Percentiles rank a stretch among this genome's conserved stretches.
Conservation (phyloP, 768 basidiomycete species). For the Cyclocybe aegerita region DNA sequence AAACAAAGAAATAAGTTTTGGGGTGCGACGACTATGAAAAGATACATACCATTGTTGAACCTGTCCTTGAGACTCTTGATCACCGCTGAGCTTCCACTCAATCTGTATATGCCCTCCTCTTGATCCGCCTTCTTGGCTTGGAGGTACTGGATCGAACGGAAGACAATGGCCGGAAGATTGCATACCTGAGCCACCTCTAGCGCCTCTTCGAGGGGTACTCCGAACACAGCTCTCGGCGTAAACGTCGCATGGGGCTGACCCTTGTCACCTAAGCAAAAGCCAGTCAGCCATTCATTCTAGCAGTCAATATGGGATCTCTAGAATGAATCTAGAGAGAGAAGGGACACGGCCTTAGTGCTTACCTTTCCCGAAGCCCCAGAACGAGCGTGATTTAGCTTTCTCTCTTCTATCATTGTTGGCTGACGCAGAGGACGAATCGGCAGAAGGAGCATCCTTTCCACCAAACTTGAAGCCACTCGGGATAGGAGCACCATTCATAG, state of each 20-base stretch:
- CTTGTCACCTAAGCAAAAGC: constrained; percentile 31
- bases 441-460: constrained; percentile 57
- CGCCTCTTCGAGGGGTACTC: constrained; percentile 83
- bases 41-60: constrained; percentile 78
- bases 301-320: constrained; percentile 5
- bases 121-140: constrained; percentile 92
- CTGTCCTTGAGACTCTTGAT: constrained; percentile 92
- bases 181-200: constrained; percentile 88
- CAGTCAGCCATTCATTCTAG: constrained; percentile 10
- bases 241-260: constrained; percentile 34
- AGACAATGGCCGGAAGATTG: constrained; percentile 90
- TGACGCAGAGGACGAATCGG: constrained; percentile 30
- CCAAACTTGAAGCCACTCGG: constrained; percentile 92
- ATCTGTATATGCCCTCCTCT: constrained; percentile 96
- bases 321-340: constrained; percentile 5
- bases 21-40: constrained; percentile 7
- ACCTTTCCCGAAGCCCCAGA: constrained; percentile 88
- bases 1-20: constrained; percentile 12
- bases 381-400: constrained; percentile 89
- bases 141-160: constrained; percentile 93
- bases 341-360: constrained; percentile 34
- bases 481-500: constrained; percentile 80
- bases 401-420: constrained; percentile 70
- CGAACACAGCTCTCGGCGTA: constrained; percentile 79
- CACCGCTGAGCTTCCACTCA: constrained; percentile 93